Percentiles rank a stretch among this genome's conserved stretches.
Evolutionary conservation across 192 early-diverging fungal genomes (phyloP).

Genomic region (Coemansia sp.): DNA sequence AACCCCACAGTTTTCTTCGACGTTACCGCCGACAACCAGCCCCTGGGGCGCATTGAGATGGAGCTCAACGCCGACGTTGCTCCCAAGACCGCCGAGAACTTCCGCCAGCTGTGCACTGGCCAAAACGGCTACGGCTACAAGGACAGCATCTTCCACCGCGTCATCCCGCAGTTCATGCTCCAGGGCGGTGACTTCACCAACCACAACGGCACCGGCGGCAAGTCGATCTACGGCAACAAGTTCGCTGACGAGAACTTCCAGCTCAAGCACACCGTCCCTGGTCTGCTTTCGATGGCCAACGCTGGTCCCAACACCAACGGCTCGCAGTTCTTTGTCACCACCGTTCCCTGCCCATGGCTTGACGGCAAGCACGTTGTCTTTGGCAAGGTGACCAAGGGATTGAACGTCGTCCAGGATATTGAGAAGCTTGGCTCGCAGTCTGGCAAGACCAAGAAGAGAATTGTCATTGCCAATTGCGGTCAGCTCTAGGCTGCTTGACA

Average conservation of each 20-base stretch:
- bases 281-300: conserved; percentile 81
- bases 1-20: conserved; percentile 57
- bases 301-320: conserved; percentile 78
- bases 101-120: conserved; percentile 66
- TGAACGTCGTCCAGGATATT: conserved; percentile 74
- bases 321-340: conserved; percentile 84
- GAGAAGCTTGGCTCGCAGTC: conserved; percentile 59
- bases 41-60: conserved; percentile 41
- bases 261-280: conserved; percentile 67
- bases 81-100: conserved; percentile 96
- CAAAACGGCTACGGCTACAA: conserved; percentile 60
- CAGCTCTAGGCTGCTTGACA: conserved; percentile 48
- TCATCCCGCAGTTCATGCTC: conserved; percentile 86
- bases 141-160: conserved; percentile 82
- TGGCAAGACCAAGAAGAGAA: conserved; percentile 62
- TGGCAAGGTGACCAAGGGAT: conserved; percentile 72
- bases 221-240: conserved; percentile 79
- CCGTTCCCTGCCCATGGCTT: conserved; percentile 69
- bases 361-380: conserved; percentile 80
- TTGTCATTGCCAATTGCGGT: conserved; percentile 69
- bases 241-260: conserved; percentile 80
- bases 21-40: conserved; percentile 31
- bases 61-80: conserved; percentile 71
- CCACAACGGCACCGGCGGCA: conserved; percentile 79
- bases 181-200: conserved; percentile 89